These are phyloP conservation scores for Endocarpon pusillum DNA, from an alignment of 495 filamentous ascomycete genomes.

Conservation along the genomic window DNA sequence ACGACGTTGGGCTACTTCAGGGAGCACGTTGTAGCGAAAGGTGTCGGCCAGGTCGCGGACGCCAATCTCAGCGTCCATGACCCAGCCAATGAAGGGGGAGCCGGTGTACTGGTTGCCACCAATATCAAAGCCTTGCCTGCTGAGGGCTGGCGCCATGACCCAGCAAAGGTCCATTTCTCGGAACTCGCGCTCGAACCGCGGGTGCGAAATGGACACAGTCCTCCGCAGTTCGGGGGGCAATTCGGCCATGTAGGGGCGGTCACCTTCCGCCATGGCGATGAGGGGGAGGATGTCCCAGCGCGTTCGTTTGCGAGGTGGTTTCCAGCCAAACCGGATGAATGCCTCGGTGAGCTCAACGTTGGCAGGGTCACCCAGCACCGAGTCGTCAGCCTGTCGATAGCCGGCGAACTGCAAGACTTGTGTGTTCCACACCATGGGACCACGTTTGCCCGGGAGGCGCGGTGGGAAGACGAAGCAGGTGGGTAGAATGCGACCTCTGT, in stretches of 20 bases:
- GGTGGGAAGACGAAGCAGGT: slow-evolving; percentile 15
- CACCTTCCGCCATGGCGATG: slow-evolving; percentile 15
- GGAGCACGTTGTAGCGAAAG: slow-evolving; percentile 12
- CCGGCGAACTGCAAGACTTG: slow-evolving; percentile 15
- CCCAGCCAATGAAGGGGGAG: slow-evolving; percentile 16
- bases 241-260: slow-evolving; percentile 10
- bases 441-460: slow-evolving; percentile 5
- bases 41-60: slow-evolving; percentile 11
- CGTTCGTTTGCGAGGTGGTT: slow-evolving; percentile 8
- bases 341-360: slow-evolving; percentile 10
- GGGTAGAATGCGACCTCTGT: slow-evolving; percentile 11
- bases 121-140: slow-evolving; percentile 15
- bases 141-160: slow-evolving; percentile 11
- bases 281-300: slow-evolving; percentile 17
- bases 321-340: slow-evolving; percentile 14
- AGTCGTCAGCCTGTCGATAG: slow-evolving; percentile 6
- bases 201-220: slow-evolving; percentile 11
- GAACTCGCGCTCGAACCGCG: slow-evolving; percentile 8
- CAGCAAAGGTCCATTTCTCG: slow-evolving; percentile 12
- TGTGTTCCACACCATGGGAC: slow-evolving; percentile 15
- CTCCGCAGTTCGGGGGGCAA: slow-evolving; percentile 6
- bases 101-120: slow-evolving; percentile 17
- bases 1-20: slow-evolving; percentile 7
- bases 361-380: slow-evolving; percentile 12
- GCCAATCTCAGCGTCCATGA: slow-evolving; percentile 15